A percentile compares a stretch with the other conserved stretches of the same genome.
These are phyloP conservation scores for Fusarium multiceps DNA, from an alignment of 2,329 filamentous ascomycete genomes.

Conservation along the genomic window DNA sequence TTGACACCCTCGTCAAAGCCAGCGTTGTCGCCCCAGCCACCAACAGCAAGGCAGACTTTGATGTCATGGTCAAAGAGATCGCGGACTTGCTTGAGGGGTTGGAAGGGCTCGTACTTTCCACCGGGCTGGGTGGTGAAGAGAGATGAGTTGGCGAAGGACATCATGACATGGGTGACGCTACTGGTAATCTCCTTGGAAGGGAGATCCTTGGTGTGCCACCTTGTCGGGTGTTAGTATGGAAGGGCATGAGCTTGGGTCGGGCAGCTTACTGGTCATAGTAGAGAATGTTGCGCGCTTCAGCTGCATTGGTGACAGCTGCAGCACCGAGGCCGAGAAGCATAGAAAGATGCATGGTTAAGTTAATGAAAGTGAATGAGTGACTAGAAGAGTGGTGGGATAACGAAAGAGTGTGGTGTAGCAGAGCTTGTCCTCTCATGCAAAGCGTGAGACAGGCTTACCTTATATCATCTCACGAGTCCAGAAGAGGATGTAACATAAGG, in stretches of 20 bases:
- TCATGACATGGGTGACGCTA: conserved; percentile 65
- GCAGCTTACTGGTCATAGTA: conserved; percentile 60
- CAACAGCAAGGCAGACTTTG: conserved; percentile 72
- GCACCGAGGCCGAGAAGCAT: background rate
- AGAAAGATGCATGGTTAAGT: conserved; percentile 8
- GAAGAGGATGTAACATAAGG: background rate
- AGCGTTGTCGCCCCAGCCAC: conserved; percentile 71
- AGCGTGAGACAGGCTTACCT: background rate
- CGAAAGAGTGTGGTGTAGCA: background rate
- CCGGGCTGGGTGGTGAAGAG: conserved; percentile 57
- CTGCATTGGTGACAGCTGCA: conserved; percentile 11
- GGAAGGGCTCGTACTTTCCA: conserved; percentile 63
- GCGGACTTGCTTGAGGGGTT: conserved; percentile 62
- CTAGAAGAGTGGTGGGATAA: background rate
- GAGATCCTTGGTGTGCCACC: conserved; percentile 55
- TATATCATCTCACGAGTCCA: background rate
- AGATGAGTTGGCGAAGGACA: conserved; percentile 64
- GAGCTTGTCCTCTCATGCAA: background rate
- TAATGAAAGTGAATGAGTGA: background rate
- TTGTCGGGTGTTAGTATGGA: conserved; percentile 32
- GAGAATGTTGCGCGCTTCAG: conserved; percentile 51
- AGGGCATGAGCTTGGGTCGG: accelerated
- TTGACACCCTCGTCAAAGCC: conserved; percentile 66
- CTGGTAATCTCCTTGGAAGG: conserved; percentile 53
- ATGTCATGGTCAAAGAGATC: conserved; percentile 62